Conservation (phyloP, 2,329 filamentous ascomycete genomes). For the Pestalotiopsis sp. region DNA sequence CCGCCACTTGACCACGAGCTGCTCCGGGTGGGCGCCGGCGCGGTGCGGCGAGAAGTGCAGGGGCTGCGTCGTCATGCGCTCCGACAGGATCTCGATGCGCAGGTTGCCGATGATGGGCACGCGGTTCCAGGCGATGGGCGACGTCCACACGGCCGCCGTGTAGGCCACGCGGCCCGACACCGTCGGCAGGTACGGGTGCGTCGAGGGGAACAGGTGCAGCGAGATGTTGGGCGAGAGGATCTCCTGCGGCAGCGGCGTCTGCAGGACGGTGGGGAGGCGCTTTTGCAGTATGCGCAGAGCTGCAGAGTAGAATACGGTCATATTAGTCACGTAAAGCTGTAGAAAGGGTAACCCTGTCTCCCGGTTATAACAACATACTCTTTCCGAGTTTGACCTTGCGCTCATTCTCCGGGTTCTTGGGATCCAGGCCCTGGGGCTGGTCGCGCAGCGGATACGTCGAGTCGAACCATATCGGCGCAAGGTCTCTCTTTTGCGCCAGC, state of each 20-base stretch:
- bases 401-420: constrained; percentile 49
- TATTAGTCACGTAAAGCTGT: neutral
- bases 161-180: constrained; percentile 91
- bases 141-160: constrained; percentile 91
- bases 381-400: constrained; percentile 64
- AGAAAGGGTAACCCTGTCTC: neutral
- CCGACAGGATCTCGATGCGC: constrained; percentile 81
- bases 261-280: constrained; percentile 66
- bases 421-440: constrained; percentile 18
- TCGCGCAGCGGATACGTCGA: constrained; percentile 34
- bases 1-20: constrained; percentile 90
- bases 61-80: constrained; percentile 75
- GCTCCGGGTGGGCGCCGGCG: constrained; percentile 67
- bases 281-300: constrained; percentile 67
- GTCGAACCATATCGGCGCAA: constrained; percentile 46
- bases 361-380: constrained; percentile 46
- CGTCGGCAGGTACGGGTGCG: constrained; percentile 86
- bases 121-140: constrained; percentile 92
- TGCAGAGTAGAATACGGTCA: constrained; percentile 27
- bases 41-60: constrained; percentile 48
- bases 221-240: constrained; percentile 76
- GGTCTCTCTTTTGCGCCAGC: constrained; percentile 21
- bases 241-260: constrained; percentile 70
- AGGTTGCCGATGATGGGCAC: constrained; percentile 91
- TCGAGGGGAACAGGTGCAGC: constrained; percentile 71